These are phyloP conservation scores for Tricharina praecox DNA, from an alignment of 495 filamentous ascomycete species.

Conservation along the genomic window DNA sequence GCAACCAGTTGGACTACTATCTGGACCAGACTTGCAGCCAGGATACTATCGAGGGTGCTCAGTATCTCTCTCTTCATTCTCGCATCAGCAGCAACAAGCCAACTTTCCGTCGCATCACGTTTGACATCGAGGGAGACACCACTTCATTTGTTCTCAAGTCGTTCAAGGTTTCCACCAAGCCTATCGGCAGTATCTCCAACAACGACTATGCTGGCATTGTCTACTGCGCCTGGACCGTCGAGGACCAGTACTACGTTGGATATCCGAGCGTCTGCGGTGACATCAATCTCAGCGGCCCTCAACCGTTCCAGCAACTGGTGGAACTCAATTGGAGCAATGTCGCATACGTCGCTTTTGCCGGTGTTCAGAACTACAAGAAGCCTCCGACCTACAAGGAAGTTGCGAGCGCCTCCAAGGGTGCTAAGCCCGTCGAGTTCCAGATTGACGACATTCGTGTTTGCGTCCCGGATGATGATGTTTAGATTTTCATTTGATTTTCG, in stretches of 20 bases:
- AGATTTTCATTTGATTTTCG: neutral
- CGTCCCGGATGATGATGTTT: neutral
- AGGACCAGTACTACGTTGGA: neutral
- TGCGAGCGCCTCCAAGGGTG: neutral
- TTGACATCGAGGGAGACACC: constrained; percentile 1
- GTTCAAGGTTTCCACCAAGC: constrained; percentile 4
- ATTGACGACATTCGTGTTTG: constrained; percentile 3
- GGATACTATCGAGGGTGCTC: constrained; percentile 4
- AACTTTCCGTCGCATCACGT: constrained; percentile 3
- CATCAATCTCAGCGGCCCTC: neutral
- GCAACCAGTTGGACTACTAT: neutral
- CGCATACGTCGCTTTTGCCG: constrained; percentile 1
- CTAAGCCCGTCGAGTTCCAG: constrained; percentile 5
- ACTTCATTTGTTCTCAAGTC: constrained; percentile 1
- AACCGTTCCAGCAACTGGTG: neutral
- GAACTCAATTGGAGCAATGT: neutral
- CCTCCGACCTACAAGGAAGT: neutral
- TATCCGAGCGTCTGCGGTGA: neutral
- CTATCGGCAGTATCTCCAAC: neutral
- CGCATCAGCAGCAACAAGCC: neutral
- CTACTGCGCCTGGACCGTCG: constrained; percentile 1
- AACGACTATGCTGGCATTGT: neutral
- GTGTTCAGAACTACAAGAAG: neutral
- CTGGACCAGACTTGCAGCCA: constrained; percentile 1
- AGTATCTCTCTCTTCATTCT: constrained; percentile 3